Percentiles rank a stretch among this genome's conserved stretches.
phyloP scores from a whole-genome alignment of 2,329 filamentous ascomycete species.

The Spiromastix sp. region DNA sequence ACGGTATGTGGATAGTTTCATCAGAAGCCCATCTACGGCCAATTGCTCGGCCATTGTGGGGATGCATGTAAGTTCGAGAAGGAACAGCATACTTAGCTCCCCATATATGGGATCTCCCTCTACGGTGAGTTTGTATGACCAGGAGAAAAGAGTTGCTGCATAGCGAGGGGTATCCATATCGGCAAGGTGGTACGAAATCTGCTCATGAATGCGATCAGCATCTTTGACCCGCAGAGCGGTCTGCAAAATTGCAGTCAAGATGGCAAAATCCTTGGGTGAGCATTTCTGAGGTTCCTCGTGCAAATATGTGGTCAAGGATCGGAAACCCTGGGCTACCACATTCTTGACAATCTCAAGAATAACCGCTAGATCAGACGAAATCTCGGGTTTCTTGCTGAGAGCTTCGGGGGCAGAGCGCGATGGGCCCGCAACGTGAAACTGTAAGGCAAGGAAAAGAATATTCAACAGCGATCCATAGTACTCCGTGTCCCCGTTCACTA shows the following conservation, averaged over 20 bases:
- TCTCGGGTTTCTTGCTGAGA: slow-evolving; percentile 25
- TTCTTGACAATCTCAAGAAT: slow-evolving; percentile 71
- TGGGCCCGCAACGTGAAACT: slow-evolving; percentile 33
- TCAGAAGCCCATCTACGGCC: slow-evolving; percentile 74
- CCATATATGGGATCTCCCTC: slow-evolving; percentile 83
- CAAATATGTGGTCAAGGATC: slow-evolving; percentile 66
- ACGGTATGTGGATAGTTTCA: slow-evolving; percentile 67
- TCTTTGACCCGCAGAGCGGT: slow-evolving; percentile 70
- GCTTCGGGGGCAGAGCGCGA: slow-evolving; percentile 25
- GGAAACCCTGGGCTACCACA: slow-evolving; percentile 73
- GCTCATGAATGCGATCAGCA: slow-evolving; percentile 58
- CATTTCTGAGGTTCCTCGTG: slow-evolving; percentile 61
- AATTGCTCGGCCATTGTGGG: slow-evolving; percentile 78
- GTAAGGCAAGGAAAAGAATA: slow-evolving; percentile 72
- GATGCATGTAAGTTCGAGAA: slow-evolving; percentile 77
- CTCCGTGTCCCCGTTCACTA: slow-evolving; percentile 46
- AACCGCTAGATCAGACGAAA: slow-evolving; percentile 41
- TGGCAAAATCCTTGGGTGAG: slow-evolving; percentile 68
- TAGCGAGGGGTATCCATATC: slow-evolving; percentile 63
- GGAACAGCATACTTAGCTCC: slow-evolving; percentile 78
- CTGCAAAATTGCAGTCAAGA: slow-evolving; percentile 81
- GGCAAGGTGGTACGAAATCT: slow-evolving; percentile 59
- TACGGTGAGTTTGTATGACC: slow-evolving; percentile 73
- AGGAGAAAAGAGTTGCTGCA: slow-evolving; percentile 80
- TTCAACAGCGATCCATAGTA: slow-evolving; percentile 81